Evolutionary conservation across 495 filamentous ascomycete genomes (phyloP), one percentile per base, ranked within the genome.

Genomic region (Aspergillus haitiensis): DNA sequence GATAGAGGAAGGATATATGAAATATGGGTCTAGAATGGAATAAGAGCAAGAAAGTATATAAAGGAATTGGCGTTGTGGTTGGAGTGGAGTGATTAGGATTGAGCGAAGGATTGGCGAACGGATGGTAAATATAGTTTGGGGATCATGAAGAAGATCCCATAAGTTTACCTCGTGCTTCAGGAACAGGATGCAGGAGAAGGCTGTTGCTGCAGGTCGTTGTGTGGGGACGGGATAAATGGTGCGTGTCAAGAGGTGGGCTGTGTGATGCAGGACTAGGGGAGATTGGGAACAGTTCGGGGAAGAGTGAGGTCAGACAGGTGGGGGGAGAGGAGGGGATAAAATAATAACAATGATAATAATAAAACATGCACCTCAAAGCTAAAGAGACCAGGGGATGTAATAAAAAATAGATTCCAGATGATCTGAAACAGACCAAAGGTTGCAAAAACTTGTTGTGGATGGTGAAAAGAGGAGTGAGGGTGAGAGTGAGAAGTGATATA

Each of bases 61-160:
- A 27, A 48, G 49, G 13, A 13, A 35, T 57, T 60, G 57, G 11
- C 37, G 34, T 57, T 60, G 37, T 21, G 18, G 64, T 45, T 58
- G 34, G 50, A 35, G 60, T 66, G 60, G 54, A 58, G 60, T 58
- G 53, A 44, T 61, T 55, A 56, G 51, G 55, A 63, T 58, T 53
- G 58, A 59, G 40, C 40, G 34, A 62, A 60, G 58, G 55, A 62
- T 56, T 58, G 64, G 64, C 58, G 61, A 64, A 42, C 53, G 61
- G 61, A 61, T 51, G 36, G 46, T 57, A 63, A 56, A 67, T 67
- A 67, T 67, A 64, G 58, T 64, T 67, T 60, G 42, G 52, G 55
- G 39, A 52, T 45, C 44, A 54, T 52, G 58, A 60, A 56, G 55
- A 61, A 45, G 60, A 62, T 62, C 64, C 34, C 57, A 54, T 56